Percentiles rank a stretch among this genome's conserved stretches.
Conservation (phyloP, 106 monocot species). For the Dendrobium nobile region DNA sequence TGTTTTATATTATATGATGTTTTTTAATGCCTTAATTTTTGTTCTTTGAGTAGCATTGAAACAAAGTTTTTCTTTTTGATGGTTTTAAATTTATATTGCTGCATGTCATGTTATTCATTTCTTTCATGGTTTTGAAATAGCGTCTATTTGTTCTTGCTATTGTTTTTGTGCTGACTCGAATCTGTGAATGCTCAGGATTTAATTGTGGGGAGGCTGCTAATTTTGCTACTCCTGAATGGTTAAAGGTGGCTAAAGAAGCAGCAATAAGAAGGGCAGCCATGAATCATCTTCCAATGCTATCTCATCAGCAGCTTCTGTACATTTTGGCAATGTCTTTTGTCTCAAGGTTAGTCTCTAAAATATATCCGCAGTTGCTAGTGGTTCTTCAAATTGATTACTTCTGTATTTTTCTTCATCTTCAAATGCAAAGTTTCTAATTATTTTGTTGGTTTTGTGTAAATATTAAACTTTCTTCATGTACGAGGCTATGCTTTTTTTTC, state of each 20-base stretch:
- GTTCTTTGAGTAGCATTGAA: neutral
- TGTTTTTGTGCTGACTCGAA: neutral
- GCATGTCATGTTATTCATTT: neutral
- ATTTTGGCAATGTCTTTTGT: constrained; percentile 87
- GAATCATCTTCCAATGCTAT: constrained; percentile 98
- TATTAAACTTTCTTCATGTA: neutral
- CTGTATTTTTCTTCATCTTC: neutral
- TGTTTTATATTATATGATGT: neutral
- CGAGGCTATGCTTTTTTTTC: neutral
- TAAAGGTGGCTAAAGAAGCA: constrained; percentile 94
- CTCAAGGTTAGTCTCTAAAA: constrained; percentile 50
- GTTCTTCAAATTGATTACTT: neutral
- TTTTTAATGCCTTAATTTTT: neutral
- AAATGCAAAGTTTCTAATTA: neutral
- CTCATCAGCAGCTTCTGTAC: constrained; percentile 97
- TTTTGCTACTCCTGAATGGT: constrained; percentile 96
- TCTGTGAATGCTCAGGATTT: constrained; percentile 52
- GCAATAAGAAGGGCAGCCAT: constrained; percentile 97
- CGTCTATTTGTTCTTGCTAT: neutral
- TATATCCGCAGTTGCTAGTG: neutral
- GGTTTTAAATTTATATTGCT: neutral
- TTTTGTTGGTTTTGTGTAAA: neutral
- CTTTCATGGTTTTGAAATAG: neutral
- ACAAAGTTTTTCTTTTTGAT: neutral
- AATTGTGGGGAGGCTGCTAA: constrained; percentile 99